Base-by-base conservation (phyloP, 2,329 filamentous ascomycete species). In the Neofusicoccum sp. region DNA sequence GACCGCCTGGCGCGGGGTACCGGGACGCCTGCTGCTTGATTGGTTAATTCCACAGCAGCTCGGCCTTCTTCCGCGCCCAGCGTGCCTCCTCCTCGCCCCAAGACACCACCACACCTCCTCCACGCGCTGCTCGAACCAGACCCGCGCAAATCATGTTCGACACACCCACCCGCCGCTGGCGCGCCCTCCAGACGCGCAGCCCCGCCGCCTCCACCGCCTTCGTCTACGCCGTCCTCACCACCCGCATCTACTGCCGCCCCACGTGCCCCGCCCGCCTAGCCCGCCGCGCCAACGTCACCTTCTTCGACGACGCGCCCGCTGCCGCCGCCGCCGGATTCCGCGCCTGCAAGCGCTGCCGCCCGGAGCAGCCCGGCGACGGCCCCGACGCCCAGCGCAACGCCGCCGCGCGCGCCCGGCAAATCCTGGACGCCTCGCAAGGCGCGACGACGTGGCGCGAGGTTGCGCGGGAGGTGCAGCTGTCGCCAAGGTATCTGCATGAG, bases 221-320 rank as follows among this genome's bases (percentile, higher is more conserved):
- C 70, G 76, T 85, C 63, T 86, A 86, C 72, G 78, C 74, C 16
- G 82, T 86, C n/a, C 76, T 77, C 58, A 82, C 81, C 0, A 86
- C 83, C 3, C 76, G 75, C 45, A 83, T 84, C 54, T 88, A 85
- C 72, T 88, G 86, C 69, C 80, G 85, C 1, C 84, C 85, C 1
- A 84, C 79, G 20, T 88, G 86, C 69, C 80, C 82, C 14, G 80
- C 82, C 3, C 81, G 85, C n/a, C 79, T 90, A 12, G 80, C 83
- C 1, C 76, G 79, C 2, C 77, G 83, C n/a, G 78, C 83, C 9
- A 82, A 83, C 20, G 76, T 90, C 33, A 72, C 75, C 33, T 88
- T 86, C 71, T 85, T 79, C 70, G 69, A 78, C 14, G 77, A 73
- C 0, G 67, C 76, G 0, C 62, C 68, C 0, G 75, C 80, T 31